Conservation (phyloP, 1,139 yeast genomes). For the Lodderomyces beijingensis region DNA sequence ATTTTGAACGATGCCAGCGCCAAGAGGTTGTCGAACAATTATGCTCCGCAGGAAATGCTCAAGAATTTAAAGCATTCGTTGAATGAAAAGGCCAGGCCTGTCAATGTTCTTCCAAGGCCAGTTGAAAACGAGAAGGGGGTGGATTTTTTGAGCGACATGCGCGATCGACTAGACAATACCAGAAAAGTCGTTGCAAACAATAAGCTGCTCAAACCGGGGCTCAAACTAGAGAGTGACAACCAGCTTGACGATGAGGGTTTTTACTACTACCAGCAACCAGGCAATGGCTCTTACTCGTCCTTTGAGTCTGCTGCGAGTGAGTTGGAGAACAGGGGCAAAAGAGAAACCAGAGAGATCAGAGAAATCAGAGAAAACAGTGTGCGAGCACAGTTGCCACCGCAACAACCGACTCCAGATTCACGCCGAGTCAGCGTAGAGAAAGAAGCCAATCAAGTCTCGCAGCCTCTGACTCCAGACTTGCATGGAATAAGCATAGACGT, state of each 20-base stretch:
- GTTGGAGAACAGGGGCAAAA: slow-evolving; percentile 1
- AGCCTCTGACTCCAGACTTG: neutral
- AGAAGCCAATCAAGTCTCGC: no score
- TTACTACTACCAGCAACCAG: no score
- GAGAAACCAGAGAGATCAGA: no score
- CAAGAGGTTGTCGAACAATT: slow-evolving; percentile 18
- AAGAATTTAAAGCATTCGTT: slow-evolving; percentile 22
- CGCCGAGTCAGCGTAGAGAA: no score
- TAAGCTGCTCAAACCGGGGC: no score
- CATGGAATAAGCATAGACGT: slow-evolving; percentile 12
- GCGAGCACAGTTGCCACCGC: no score
- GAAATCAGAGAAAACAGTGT: no score
- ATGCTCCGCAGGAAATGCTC: slow-evolving; percentile 28
- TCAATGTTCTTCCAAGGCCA: slow-evolving; percentile 5
- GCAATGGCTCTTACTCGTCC: slow-evolving; percentile 14
- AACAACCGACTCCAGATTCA: no score
- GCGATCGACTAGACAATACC: slow-evolving; percentile 20
- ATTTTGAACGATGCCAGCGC: slow-evolving; percentile 14
- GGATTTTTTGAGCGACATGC: slow-evolving; percentile 19
- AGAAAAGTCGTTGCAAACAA: neutral
- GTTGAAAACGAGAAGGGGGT: slow-evolving; percentile 9
- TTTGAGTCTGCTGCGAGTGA: slow-evolving; percentile 11
- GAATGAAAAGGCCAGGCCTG: slow-evolving; percentile 17
- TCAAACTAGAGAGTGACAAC: no score
- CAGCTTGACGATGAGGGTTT: no score